A percentile compares a stretch with the other conserved stretches of the same genome.
Evolutionary conservation across 768 basidiomycete species (phyloP).

Genomic region (Lentinula boryana): DNA sequence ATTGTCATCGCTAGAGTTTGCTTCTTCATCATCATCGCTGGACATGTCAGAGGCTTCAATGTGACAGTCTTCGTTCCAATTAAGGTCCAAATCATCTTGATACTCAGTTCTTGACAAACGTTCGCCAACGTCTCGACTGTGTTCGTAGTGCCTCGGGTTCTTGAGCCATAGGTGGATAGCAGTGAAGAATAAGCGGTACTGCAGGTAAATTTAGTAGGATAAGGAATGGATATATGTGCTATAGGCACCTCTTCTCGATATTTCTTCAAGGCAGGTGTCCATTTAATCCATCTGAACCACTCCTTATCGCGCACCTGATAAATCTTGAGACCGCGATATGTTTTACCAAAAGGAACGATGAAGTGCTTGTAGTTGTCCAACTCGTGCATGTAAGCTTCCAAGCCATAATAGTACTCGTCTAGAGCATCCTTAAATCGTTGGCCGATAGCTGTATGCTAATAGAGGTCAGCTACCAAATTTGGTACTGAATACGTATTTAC

Average conservation of each 20-base stretch:
- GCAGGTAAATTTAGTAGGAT: neutral
- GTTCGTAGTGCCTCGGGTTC: conserved; percentile 4
- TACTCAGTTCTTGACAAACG: conserved; percentile 1
- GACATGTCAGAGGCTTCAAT: neutral
- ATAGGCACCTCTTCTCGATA: neutral
- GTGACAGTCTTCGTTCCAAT: neutral
- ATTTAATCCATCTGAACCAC: neutral
- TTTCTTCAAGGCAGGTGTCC: neutral
- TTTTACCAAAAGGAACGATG: conserved; percentile 3
- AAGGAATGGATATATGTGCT: neutral
- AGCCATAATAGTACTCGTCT: conserved; percentile 1
- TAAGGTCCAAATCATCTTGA: neutral
- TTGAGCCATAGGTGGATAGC: conserved; percentile 4
- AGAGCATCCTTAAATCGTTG: neutral
- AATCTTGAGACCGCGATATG: neutral
- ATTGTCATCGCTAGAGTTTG: neutral
- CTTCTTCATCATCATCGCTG: neutral
- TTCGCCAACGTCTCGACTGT: conserved; percentile 4
- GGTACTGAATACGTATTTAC: neutral
- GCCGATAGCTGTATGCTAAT: neutral
- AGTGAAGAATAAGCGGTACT: conserved; percentile 6
- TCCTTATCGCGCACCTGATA: neutral
- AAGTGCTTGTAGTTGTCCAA: conserved; percentile 2
- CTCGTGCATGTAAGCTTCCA: neutral
- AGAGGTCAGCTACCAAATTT: no score